phyloP scores from a whole-genome alignment of 164 flowering plant genomes.

The Houttuynia cordata region DNA sequence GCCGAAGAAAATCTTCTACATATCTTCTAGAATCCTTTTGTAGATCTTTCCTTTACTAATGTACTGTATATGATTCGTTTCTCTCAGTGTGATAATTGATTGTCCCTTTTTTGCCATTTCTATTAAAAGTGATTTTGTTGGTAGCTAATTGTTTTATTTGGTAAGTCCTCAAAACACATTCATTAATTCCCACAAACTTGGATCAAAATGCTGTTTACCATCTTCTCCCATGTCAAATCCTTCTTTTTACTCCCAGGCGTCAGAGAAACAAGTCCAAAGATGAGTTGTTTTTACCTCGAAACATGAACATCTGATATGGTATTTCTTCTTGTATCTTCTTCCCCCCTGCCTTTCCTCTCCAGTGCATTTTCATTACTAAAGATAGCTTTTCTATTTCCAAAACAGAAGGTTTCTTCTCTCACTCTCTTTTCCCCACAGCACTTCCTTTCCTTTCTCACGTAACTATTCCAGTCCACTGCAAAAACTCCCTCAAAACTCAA shows the following conservation, averaged over 20 bases:
- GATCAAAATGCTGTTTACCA: background rate
- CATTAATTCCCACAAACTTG: background rate
- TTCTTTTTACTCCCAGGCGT: background rate
- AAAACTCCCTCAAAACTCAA: background rate
- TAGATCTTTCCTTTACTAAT: too few species aligned
- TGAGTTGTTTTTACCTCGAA: background rate
- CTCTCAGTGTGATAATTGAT: too few species aligned
- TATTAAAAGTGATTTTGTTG: too few species aligned
- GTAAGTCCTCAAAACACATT: background rate
- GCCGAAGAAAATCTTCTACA: too few species aligned
- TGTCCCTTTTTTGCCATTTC: too few species aligned
- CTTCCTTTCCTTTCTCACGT: background rate
- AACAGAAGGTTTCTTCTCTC: background rate
- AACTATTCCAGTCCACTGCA: background rate
- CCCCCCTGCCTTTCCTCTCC: background rate
- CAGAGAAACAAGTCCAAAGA: background rate
- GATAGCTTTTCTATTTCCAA: background rate
- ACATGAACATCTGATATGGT: background rate
- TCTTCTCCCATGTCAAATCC: background rate
- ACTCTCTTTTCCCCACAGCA: background rate
- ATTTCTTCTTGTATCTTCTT: background rate
- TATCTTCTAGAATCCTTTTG: too few species aligned
- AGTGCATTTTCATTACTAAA: background rate
- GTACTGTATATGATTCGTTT: too few species aligned
- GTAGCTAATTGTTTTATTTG: too few species aligned